These are phyloP conservation scores for Lactarius akahatsu DNA, from an alignment of 768 basidiomycete genomes.

Conservation along the genomic window DNA sequence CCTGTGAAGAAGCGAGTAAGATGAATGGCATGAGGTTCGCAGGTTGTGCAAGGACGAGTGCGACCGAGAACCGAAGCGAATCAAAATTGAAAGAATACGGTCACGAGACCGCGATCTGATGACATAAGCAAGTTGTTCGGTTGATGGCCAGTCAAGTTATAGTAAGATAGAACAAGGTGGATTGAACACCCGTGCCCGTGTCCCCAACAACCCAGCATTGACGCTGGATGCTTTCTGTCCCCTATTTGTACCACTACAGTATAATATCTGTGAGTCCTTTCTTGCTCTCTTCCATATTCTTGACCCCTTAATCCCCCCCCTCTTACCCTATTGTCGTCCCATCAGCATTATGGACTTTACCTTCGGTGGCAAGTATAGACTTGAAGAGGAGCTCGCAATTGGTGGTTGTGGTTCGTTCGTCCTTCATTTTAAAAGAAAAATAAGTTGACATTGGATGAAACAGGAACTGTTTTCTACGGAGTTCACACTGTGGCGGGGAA, in stretches of 20 bases:
- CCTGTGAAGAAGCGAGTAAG: background rate
- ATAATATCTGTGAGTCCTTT: conserved; percentile 12
- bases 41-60: background rate
- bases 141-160: background rate
- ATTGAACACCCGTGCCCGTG: background rate
- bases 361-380: conserved; percentile 74
- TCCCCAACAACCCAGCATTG: background rate
- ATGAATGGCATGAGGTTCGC: conserved; percentile 12
- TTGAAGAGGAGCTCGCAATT: conserved; percentile 78
- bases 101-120: conserved; percentile 28
- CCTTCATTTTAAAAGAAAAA: background rate
- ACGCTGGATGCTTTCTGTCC: conserved; percentile 11
- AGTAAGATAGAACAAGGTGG: background rate
- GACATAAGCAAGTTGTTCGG: conserved; percentile 21
- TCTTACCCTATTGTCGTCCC: background rate
- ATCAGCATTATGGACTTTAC: conserved; percentile 38
- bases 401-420: conserved; percentile 67
- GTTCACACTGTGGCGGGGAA: conserved; percentile 81
- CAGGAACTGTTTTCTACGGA: conserved; percentile 75
- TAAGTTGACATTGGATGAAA: background rate
- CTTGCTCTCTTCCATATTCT: background rate
- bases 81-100: background rate
- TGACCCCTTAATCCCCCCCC: background rate
- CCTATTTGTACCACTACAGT: conserved; percentile 10
- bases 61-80: conserved; percentile 3